Conservation (phyloP, 1,139 yeast genomes). For the Insectozyma bohioensis region DNA sequence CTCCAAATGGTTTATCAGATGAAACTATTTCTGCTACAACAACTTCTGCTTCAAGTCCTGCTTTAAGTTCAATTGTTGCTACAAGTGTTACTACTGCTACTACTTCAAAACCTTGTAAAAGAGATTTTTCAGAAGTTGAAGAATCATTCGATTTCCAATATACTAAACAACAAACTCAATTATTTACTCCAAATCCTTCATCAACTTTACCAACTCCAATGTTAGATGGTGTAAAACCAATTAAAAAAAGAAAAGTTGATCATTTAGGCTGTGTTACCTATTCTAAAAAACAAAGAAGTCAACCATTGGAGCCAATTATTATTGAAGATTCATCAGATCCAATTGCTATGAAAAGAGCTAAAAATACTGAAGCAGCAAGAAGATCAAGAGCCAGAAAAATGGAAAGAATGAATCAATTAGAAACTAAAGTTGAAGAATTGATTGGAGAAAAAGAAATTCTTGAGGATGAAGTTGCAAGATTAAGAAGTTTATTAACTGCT, state of each 20-base stretch:
- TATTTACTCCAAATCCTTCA: slow-evolving; percentile 35
- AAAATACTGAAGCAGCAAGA: slow-evolving; percentile 96
- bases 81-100: slow-evolving; percentile 11
- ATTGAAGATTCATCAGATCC: slow-evolving; percentile 57
- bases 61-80: slow-evolving; percentile 9
- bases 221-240: slow-evolving; percentile 19
- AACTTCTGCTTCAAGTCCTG: slow-evolving; percentile 11
- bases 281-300: slow-evolving; percentile 61
- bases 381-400: slow-evolving; percentile 91
- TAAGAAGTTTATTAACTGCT: slow-evolving; percentile 44
- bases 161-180: slow-evolving; percentile 18
- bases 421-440: slow-evolving; percentile 68
- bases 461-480: slow-evolving; percentile 57
- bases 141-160: slow-evolving; percentile 25
- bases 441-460: slow-evolving; percentile 53
- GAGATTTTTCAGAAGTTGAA: slow-evolving; percentile 32
- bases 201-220: slow-evolving; percentile 36
- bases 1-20: slow-evolving; percentile 13
- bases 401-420: slow-evolving; percentile 84
- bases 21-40: slow-evolving; percentile 16
- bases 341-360: slow-evolving; percentile 78
- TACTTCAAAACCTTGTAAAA: slow-evolving; percentile 16
- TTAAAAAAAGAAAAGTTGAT: slow-evolving; percentile 39
- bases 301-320: slow-evolving; percentile 65
- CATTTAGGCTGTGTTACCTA: slow-evolving; percentile 64